Conservation (phyloP, 768 basidiomycete species). For the Megacollybia marginata region DNA sequence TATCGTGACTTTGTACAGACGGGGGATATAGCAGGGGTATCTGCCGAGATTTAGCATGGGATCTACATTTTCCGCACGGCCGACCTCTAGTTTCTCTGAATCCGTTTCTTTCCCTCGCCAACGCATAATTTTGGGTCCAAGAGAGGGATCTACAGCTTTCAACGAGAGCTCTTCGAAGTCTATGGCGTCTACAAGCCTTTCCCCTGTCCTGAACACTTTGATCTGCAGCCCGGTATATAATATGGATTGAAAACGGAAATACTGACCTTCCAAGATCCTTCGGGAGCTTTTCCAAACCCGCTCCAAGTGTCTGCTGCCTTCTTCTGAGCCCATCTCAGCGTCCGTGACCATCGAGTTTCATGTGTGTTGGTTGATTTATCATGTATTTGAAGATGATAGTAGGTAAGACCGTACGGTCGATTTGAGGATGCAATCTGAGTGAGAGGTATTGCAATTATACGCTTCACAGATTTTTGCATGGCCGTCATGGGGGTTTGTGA, state of each 20-base stretch:
- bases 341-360: not conserved
- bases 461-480: conserved; percentile 9
- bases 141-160: conserved; percentile 62
- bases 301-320: conserved; percentile 59
- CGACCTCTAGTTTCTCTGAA: conserved; percentile 13
- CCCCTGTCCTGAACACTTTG: conserved; percentile 54
- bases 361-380: conserved; percentile 8
- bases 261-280: conserved; percentile 68
- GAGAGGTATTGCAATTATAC: conserved; percentile 41
- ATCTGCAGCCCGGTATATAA: conserved; percentile 33
- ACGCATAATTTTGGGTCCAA: conserved; percentile 44
- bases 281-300: conserved; percentile 54
- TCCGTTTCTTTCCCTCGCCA: conserved; percentile 11
- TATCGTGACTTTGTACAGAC: conserved; percentile 25
- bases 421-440: conserved; percentile 18
- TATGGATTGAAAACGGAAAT: not conserved
- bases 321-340: conserved; percentile 1
- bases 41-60: conserved; percentile 24
- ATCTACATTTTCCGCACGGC: conserved; percentile 7
- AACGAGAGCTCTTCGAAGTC: conserved; percentile 79
- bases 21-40: conserved; percentile 62
- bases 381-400: conserved; percentile 37
- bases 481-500: no score
- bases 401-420: conserved; percentile 22
- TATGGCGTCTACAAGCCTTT: conserved; percentile 60